These are phyloP conservation scores for Cladosporium austrohemisphaericum DNA, from an alignment of 2,329 filamentous ascomycete species.

Conservation along the genomic window DNA sequence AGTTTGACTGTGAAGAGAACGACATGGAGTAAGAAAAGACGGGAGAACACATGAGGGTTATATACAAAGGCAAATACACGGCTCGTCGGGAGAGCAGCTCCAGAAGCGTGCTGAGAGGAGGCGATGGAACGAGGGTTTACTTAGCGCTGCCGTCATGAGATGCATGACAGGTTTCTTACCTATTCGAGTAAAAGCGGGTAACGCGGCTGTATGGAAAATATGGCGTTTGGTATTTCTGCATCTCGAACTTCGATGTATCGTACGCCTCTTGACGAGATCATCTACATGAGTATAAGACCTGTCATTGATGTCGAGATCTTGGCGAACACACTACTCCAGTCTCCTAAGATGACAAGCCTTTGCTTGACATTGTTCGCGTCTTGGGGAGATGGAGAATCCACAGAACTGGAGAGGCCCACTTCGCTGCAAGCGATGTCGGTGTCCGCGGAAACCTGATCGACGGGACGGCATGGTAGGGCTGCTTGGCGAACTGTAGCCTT, in stretches of 20 bases:
- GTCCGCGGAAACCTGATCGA: constrained; percentile 1
- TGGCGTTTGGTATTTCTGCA: not conserved
- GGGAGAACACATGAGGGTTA: not conserved
- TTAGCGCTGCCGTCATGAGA: constrained; percentile 9
- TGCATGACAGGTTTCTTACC: constrained; percentile 9
- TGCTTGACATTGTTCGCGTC: constrained; percentile 11
- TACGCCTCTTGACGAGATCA: too few species aligned
- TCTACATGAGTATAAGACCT: too few species aligned
- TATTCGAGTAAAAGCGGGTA: constrained; percentile 10
- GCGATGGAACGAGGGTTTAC: constrained; percentile 9
- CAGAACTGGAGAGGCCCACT: constrained; percentile 8
- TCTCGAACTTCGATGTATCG: too few species aligned
- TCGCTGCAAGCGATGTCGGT: constrained; percentile 5
- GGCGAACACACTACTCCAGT: too few species aligned
- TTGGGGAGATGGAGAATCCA: constrained; percentile 12
- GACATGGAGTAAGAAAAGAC: not conserved
- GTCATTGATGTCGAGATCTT: too few species aligned
- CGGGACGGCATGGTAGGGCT: not conserved
- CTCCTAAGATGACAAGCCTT: not conserved
- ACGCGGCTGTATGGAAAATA: constrained; percentile 8
- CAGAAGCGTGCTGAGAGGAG: not conserved
- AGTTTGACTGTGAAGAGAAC: not conserved
- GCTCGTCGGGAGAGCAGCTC: not conserved
- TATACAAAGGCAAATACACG: constrained; percentile 2
- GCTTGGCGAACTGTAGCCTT: constrained; percentile 5